phyloP scores from a whole-genome alignment of 306 rosid genomes.

The Adenanthera pavonina region DNA sequence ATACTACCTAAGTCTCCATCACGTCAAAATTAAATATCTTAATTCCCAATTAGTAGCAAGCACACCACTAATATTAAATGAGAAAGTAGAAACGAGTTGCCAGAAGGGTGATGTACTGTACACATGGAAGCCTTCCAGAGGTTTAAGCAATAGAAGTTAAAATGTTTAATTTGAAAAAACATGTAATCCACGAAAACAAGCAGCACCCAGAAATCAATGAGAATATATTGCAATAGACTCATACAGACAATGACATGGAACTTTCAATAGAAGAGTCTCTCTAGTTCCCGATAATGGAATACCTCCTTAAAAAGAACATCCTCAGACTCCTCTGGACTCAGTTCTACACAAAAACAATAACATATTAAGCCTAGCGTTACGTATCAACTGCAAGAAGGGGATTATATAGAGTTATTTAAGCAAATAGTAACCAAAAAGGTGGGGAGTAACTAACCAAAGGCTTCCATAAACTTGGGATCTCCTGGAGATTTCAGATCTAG shows the following conservation, averaged over 20 bases:
- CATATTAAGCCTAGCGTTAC: conserved; percentile 36
- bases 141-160: neutral
- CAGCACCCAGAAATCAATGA: neutral
- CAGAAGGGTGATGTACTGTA: conserved; percentile 20
- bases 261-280: conserved; percentile 13
- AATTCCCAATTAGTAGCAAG: conserved; percentile 27
- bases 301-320: conserved; percentile 99
- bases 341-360: conserved; percentile 60
- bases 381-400: conserved; percentile 38
- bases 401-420: conserved; percentile 13
- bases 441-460: conserved; percentile 70
- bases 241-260: conserved; percentile 27
- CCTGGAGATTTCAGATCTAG: conserved; percentile 88
- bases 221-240: neutral
- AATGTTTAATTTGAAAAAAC: conserved; percentile 17
- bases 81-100: conserved; percentile 11
- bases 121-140: neutral
- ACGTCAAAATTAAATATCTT: no score
- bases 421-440: conserved; percentile 15
- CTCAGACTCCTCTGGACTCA: conserved; percentile 96
- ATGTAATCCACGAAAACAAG: conserved; percentile 25
- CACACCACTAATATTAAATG: conserved; percentile 30
- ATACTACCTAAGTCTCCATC: no score
- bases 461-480: conserved; percentile 95
- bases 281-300: conserved; percentile 40